Conservation (phyloP, 805 yeast species). For the Jamesozyma gamospora region DNA sequence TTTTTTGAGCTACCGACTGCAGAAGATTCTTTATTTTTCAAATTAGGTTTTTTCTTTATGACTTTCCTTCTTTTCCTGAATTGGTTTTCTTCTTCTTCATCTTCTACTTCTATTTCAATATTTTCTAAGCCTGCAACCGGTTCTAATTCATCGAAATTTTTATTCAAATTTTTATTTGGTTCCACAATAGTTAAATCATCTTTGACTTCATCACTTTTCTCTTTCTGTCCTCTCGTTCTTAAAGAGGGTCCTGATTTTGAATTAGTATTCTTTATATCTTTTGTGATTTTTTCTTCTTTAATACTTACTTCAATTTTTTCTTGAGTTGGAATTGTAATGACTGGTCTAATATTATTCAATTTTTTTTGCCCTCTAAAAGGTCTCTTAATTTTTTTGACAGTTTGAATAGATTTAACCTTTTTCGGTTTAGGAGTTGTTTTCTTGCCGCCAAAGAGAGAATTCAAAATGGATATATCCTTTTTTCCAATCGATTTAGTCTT, state of each 20-base stretch:
- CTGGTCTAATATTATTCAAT: conserved; percentile 11
- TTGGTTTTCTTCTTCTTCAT: not conserved
- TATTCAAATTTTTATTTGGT: not conserved
- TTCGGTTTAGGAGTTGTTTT: not conserved
- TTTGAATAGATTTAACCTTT: not conserved
- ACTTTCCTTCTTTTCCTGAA: not conserved
- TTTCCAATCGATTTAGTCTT: conserved; percentile 6
- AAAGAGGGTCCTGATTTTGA: conserved; percentile 1
- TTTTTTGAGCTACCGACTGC: not conserved
- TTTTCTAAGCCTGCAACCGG: no score
- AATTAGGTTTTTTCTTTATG: not conserved
- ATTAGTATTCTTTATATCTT: no score
- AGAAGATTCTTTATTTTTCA: not conserved
- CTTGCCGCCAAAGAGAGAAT: conserved; percentile 16
- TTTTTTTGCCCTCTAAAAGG: conserved; percentile 10
- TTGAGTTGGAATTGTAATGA: conserved; percentile 16
- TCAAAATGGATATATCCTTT: conserved; percentile 18
- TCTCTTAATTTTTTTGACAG: conserved; percentile 1
- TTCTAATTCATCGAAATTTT: not conserved
- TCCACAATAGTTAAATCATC: not conserved
- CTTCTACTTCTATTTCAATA: no score
- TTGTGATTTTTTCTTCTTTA: not conserved
- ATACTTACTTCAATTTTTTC: not conserved
- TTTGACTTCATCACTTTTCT: not conserved
- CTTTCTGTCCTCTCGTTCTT: conserved; percentile 1